Percentiles rank a stretch among this genome's conserved stretches.
Conservation (phyloP, 2,329 filamentous ascomycete species). For the Trichoderma sp. region DNA sequence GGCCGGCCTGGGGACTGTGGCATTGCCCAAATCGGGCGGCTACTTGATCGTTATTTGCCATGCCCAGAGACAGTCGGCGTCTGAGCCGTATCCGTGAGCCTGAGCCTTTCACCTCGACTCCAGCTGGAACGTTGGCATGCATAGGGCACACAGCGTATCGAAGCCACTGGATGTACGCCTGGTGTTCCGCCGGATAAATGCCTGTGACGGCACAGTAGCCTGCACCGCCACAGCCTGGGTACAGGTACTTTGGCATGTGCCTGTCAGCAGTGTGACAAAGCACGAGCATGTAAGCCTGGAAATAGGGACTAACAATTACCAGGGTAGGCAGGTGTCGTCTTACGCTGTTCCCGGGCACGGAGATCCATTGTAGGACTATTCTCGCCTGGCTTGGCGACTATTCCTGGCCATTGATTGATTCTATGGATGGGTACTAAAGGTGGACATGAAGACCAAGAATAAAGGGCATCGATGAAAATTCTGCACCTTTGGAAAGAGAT, state of each 20-base stretch:
- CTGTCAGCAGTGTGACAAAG: not conserved
- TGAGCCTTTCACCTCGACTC: not conserved
- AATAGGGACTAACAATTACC: not conserved
- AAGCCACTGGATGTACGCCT: not conserved
- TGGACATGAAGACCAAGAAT: not conserved
- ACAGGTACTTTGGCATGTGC: not conserved
- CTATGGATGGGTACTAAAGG: not conserved
- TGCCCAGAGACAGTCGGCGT: not conserved
- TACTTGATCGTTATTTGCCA: constrained; percentile 11
- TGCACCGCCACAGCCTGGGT: not conserved
- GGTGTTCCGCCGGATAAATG: not conserved
- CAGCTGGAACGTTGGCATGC: not conserved
- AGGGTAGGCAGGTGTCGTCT: not conserved
- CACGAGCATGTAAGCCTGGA: not conserved
- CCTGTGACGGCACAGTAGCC: not conserved
- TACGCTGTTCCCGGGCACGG: not conserved
- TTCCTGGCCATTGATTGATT: not conserved
- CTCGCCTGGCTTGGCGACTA: not conserved
- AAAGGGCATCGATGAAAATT: not conserved
- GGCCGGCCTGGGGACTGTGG: not conserved
- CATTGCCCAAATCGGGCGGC: constrained; percentile 8
- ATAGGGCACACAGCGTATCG: not conserved
- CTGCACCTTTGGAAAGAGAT: not conserved
- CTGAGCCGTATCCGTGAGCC: not conserved
- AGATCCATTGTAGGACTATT: not conserved